Base-by-base conservation (phyloP, 2,329 filamentous ascomycete genomes). In the Scedosporium boydii region DNA sequence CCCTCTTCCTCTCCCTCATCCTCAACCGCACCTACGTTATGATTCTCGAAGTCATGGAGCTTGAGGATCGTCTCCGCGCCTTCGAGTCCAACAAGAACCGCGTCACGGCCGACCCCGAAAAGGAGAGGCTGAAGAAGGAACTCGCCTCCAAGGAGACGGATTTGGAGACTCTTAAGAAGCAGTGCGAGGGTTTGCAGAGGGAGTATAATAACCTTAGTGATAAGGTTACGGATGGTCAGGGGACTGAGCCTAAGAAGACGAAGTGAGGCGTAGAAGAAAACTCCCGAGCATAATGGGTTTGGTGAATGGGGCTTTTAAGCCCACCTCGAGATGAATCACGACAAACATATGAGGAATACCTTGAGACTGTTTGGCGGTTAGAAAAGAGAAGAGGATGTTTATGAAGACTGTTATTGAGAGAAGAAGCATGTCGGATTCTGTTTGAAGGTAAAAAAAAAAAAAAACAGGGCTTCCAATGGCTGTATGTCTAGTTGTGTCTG, bases 1-100 rank as follows among this genome's bases (percentile, higher is more conserved):
- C 95, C 4, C 88, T 99, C 66, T 98, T 99, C 86, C 88, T 99
- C 65, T 98, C 93, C 61, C 84, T 99, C 67, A 99, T 99, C 77
- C 90, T 96, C 74, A 98, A 99, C 87, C 93, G 95, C 73, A 99
- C 95, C 73, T 99, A 98, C 81, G 90, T 88, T 72, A 93, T 98
- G 90, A 96, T 97, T 72, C 84, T 96, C 67, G 93, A 97, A 70
- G 86, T 90, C 60, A 89, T 97, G 72, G 81, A 91, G 66, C 88
- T 99, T 61, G 93, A 99, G 81, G 91, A 96, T 78, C 90, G 91
- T 79, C 79, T 97, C 73, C 93, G 91, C 83, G 79, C 84, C 66
- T 88, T 90, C 75, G 91, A 96, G 81, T 72, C 80, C 42, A 77
- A 73, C 64, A 74, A 95, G 81, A 71, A 80, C 44, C 75, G 70